Base-by-base conservation (phyloP, 2,329 filamentous ascomycete genomes). In the Hypocrella siamensis region DNA sequence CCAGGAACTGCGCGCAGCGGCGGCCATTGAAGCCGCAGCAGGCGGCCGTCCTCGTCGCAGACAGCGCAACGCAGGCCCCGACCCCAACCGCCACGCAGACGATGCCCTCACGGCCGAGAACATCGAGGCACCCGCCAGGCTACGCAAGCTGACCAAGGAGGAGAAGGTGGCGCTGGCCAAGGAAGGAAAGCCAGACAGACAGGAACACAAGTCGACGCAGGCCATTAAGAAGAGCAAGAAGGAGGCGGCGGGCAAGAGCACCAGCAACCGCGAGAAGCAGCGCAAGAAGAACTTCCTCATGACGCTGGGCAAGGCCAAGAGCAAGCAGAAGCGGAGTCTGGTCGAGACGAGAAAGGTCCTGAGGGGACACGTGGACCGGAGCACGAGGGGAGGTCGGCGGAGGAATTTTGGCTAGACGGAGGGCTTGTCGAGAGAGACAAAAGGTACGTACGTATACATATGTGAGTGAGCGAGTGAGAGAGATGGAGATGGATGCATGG, bases 281-380 rank as follows among this genome's bases (percentile, higher is more conserved):
- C 67, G 88, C 44, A 84, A 83, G 69, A 98, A 98, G 80, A 98
- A 98, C 57, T 93, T 98, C 59, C 53, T 98, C 46, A 98, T 98
- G 90, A 96, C 88, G 25, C 60, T 98, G 37, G 83, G 88, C 36
- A 96, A 98, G 65, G 90, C 90, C 9, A 92, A 90, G 67, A 72
- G 70, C 43, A 98, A 96, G 67, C 79, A 90, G 49, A 94, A 94
- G 76, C 71, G 86, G 48, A 93, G 84, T 70, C 61, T 98, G 55
- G 73, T 82, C 10, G 79, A 94, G 58, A 85, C 84, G 40, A 73
- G 72, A 48, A 84, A 79, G 59, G 73, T 85, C 22, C 57, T 96
- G 42, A 78, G 72, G 51, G 80, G 75, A 3, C 88, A 96, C 56
- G 68, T 88, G 18, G 76, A 86, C 35, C 70, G 86, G 51, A 75